These are phyloP conservation scores for Oligophagozyma castellii DNA, from an alignment of 1,139 yeast genomes.

Conservation along the genomic window DNA sequence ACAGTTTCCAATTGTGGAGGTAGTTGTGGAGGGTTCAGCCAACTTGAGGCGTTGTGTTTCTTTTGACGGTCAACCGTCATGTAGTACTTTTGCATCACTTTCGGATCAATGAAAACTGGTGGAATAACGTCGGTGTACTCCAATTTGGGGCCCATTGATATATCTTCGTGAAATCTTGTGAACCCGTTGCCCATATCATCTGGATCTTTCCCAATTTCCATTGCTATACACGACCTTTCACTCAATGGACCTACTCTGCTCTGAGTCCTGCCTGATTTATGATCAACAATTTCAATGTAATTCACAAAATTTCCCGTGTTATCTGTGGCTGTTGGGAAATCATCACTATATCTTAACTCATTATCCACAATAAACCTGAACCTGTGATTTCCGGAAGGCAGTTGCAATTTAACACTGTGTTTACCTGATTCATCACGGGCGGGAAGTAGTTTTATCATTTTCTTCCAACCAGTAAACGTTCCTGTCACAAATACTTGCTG, in stretches of 20 bases:
- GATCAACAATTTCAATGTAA: constrained; percentile 53
- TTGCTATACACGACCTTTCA: constrained; percentile 20
- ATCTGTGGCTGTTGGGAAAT: constrained; percentile 92
- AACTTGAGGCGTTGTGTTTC: constrained; percentile 47
- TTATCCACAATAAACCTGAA: constrained; percentile 89
- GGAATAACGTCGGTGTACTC: constrained; percentile 46
- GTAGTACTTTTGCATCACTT: constrained; percentile 69
- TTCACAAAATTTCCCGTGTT: constrained; percentile 95
- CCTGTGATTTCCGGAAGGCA: constrained; percentile 82
- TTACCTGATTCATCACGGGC: constrained; percentile 30
- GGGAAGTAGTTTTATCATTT: constrained; percentile 64
- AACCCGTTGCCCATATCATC: constrained; percentile 71
- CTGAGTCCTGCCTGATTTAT: constrained; percentile 29
- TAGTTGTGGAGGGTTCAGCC: constrained; percentile 84
- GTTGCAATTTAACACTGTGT: constrained; percentile 41
- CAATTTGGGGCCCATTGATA: constrained; percentile 15
- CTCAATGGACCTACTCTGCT: constrained; percentile 10
- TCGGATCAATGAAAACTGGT: constrained; percentile 75
- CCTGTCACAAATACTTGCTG: constrained; percentile 85
- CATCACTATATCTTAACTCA: constrained; percentile 82
- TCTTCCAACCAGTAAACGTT: constrained; percentile 93
- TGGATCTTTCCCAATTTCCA: constrained; percentile 23
- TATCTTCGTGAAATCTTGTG: constrained; percentile 57
- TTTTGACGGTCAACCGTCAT: constrained; percentile 61
- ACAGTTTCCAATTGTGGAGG: constrained; percentile 96